A percentile compares a stretch with the other conserved stretches of the same genome.
Evolutionary conservation across 495 filamentous ascomycete species (phyloP).

Genomic region (Umbilicaria muhlenbergii): DNA sequence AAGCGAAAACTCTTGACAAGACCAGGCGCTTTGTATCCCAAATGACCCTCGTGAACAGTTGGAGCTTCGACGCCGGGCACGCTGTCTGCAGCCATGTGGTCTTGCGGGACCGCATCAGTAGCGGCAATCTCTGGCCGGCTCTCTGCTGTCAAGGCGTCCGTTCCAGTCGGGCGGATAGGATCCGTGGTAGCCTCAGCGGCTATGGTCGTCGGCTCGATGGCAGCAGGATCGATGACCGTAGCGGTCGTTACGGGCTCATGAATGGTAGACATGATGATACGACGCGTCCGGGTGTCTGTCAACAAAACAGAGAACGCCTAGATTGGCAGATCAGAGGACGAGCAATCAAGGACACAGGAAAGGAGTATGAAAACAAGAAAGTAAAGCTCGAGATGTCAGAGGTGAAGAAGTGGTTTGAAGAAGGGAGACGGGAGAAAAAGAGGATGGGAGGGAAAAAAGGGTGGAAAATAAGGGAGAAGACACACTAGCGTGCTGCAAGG

Average conservation of each 20-base stretch:
- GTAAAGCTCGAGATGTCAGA: not conserved
- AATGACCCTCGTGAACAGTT: slow-evolving; percentile 55
- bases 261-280: slow-evolving; percentile 24
- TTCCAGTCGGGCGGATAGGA: slow-evolving; percentile 25
- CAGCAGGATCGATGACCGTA: slow-evolving; percentile 24
- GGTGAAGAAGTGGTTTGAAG: not conserved
- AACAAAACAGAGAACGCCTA: slow-evolving; percentile 13
- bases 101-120: slow-evolving; percentile 33
- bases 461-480: slow-evolving; percentile 16
- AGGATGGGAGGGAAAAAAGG: slow-evolving; percentile 13
- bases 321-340: slow-evolving; percentile 19
- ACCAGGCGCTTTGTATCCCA: slow-evolving; percentile 80
- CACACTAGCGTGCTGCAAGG: slow-evolving; percentile 14
- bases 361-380: slow-evolving; percentile 8
- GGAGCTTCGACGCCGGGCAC: slow-evolving; percentile 38
- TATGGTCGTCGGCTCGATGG: slow-evolving; percentile 26
- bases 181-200: slow-evolving; percentile 30
- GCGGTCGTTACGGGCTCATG: slow-evolving; percentile 34
- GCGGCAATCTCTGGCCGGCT: slow-evolving; percentile 25
- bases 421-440: slow-evolving; percentile 8
- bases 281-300: not conserved
- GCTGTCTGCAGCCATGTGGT: slow-evolving; percentile 25
- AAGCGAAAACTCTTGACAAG: slow-evolving; percentile 61
- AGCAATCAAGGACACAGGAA: slow-evolving; percentile 9
- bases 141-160: slow-evolving; percentile 16